These are phyloP conservation scores for Pseudozyma hubeiensis DNA, from an alignment of 1,284 basidiomycete genomes.

Conservation along the genomic window DNA sequence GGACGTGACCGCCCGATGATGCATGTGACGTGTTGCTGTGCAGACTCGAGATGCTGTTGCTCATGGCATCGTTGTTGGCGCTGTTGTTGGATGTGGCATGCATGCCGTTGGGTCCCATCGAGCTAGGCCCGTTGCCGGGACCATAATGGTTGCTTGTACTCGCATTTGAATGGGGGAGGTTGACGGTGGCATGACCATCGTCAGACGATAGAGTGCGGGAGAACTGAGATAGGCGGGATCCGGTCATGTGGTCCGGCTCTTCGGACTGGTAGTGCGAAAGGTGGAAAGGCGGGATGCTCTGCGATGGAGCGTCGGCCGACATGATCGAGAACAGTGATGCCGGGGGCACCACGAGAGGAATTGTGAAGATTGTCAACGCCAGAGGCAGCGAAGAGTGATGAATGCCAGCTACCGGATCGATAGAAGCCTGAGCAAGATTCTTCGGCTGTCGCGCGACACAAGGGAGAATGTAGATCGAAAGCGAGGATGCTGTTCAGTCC, in stretches of 20 bases:
- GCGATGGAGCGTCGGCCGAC: constrained; percentile 24
- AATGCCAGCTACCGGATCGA: too few species aligned
- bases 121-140: constrained; percentile 15
- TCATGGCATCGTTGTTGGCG: constrained; percentile 18
- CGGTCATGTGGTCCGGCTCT: constrained; percentile 16
- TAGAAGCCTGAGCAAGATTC: too few species aligned
- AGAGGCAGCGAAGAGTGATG: too few species aligned
- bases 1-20: constrained; percentile 6
- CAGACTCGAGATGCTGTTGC: constrained; percentile 35
- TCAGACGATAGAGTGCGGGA: constrained; percentile 22
- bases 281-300: constrained; percentile 32
- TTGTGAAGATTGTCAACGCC: constrained; percentile 17
- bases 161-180: constrained; percentile 21
- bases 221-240: constrained; percentile 13
- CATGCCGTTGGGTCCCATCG: constrained; percentile 16
- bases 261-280: constrained; percentile 26
- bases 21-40: constrained; percentile 11
- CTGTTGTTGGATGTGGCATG: constrained; percentile 1
- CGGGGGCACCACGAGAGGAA: constrained; percentile 7
- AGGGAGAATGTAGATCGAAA: too few species aligned
- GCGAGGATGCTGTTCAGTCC: too few species aligned
- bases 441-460: too few species aligned
- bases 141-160: constrained; percentile 3
- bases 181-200: constrained; percentile 41
- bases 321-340: background rate